Evolutionary conservation across 116 monocot genomes (phyloP).

Genomic region (Thalassia testudinum): DNA sequence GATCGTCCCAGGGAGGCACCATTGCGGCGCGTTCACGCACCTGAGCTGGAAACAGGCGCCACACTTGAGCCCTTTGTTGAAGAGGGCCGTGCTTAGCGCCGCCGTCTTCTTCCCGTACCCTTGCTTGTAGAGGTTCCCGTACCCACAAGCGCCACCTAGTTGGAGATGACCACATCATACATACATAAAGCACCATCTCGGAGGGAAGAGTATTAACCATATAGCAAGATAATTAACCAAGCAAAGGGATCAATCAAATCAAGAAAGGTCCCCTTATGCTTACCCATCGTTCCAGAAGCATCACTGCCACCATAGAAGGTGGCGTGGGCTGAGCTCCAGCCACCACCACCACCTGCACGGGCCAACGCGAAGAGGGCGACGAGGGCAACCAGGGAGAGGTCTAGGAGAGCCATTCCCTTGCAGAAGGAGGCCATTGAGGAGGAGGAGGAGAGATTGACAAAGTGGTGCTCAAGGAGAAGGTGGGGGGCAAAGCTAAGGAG

Average conservation of each 20-base stretch:
- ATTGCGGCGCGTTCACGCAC: slow-evolving; percentile 14
- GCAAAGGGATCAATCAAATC: not conserved
- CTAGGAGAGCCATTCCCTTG: not conserved
- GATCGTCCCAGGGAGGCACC: slow-evolving; percentile 35
- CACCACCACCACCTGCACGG: slow-evolving; percentile 8
- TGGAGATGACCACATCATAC: too few species aligned
- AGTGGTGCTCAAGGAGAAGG: too few species aligned
- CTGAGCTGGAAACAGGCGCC: slow-evolving; percentile 39
- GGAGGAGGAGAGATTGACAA: too few species aligned
- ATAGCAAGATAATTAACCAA: not conserved
- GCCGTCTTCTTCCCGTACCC: slow-evolving; percentile 46
- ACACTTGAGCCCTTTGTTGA: slow-evolving; percentile 43
- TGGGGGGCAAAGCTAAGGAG: too few species aligned
- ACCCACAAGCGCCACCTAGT: slow-evolving; percentile 56
- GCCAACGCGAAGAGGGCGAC: slow-evolving; percentile 10
- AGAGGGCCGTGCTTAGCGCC: slow-evolving; percentile 54
- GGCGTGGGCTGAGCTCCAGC: slow-evolving; percentile 34
- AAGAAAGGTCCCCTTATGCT: not conserved
- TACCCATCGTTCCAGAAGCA: slow-evolving; percentile 65
- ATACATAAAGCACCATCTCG: too few species aligned
- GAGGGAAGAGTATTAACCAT: too few species aligned
- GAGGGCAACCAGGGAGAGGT: slow-evolving; percentile 6
- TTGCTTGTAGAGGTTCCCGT: slow-evolving; percentile 27
- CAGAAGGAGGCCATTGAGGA: too few species aligned
- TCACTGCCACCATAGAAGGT: slow-evolving; percentile 70